Conservation (phyloP, 1,284 basidiomycete genomes). For the Athelia sp. region DNA sequence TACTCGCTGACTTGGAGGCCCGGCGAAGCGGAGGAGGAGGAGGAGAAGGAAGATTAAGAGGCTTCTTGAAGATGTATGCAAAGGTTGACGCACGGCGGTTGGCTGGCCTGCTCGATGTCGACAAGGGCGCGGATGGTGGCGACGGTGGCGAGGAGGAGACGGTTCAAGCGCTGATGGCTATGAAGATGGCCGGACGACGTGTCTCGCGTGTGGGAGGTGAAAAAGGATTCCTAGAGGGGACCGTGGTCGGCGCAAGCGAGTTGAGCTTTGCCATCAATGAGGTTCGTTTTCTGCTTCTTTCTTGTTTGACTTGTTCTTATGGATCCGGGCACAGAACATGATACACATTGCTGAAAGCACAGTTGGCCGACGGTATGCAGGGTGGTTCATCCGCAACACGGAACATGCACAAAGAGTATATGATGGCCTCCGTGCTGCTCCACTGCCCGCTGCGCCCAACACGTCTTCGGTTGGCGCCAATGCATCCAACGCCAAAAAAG, state of each 20-base stretch:
- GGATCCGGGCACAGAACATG: slow-evolving; percentile 63
- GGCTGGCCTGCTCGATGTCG: slow-evolving; percentile 75
- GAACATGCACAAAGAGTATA: slow-evolving; percentile 84
- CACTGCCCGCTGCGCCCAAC: slow-evolving; percentile 41
- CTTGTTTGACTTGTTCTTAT: neutral
- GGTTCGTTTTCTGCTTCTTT: slow-evolving; percentile 38
- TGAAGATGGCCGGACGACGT: slow-evolving; percentile 84
- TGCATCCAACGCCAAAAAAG: no score
- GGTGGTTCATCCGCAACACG: slow-evolving; percentile 96
- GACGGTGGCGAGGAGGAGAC: slow-evolving; percentile 91
- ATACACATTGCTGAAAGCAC: slow-evolving; percentile 94
- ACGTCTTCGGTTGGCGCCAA: neutral
- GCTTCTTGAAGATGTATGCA: slow-evolving; percentile 94
- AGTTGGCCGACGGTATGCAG: slow-evolving; percentile 87
- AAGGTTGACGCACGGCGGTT: slow-evolving; percentile 90
- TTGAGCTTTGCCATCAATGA: slow-evolving; percentile 94
- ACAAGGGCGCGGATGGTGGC: slow-evolving; percentile 69
- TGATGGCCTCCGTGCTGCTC: slow-evolving; percentile 70
- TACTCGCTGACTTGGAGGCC: slow-evolving; percentile 75
- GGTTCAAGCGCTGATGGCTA: slow-evolving; percentile 94
- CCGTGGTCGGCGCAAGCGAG: slow-evolving; percentile 87
- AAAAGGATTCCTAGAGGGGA: slow-evolving; percentile 76
- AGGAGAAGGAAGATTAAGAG: slow-evolving; percentile 81
- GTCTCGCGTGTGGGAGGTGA: slow-evolving; percentile 53
- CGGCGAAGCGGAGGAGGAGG: slow-evolving; percentile 80